Evolutionary conservation across 2,329 filamentous ascomycete species (phyloP), one percentile per base, ranked within the genome.

Genomic region (Calonectria pseudoturangicola): DNA sequence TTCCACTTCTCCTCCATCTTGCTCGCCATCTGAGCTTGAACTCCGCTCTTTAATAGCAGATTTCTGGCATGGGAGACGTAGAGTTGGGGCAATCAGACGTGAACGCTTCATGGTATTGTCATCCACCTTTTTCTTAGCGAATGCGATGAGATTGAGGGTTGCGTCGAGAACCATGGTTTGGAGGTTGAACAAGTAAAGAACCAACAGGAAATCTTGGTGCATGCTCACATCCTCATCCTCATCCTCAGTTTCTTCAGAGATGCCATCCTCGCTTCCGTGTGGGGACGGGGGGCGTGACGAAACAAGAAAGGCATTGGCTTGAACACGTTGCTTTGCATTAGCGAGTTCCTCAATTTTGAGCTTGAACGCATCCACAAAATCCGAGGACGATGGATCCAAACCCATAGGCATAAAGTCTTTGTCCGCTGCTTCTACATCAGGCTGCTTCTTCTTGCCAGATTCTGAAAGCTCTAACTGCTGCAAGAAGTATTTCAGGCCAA

Each of bases 141-240:
- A 73, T 15, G n/a, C 18, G 15, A 73, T 62, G 21, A 73, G 66
- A 9, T 63, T 41, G 43, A 66, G 67, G 2, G 54, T 70, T 2
- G 71, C 71, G 9, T 73, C 66, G 4, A 70, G 66, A 48, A 73
- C 66, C 60, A 70, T 66, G 16, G 60, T 39, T 43, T 70, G 66
- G 4, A 73, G 71, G 10, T 60, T 66, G 27, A 66, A 70, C 36
- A 73, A 50, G 27, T 70, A 73, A 39, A 73, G 21, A 2, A 66
- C 71, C 2, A 73, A n/a, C 27, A 72, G 27, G 13, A 72, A 69
- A 25, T 72, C 70, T 25, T 69, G 66, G 30, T 70, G 66, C 13
- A 72, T 45, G n/a, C 41, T 43, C 33, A 72, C 50, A 15, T 72
- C 48, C 28, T 27, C 30, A 18, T 65, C 30, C 13, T 60, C n/a